Evolutionary conservation across 495 filamentous ascomycete species (phyloP), one percentile per base, ranked within the genome.

Genomic region (Daldinia bambusicola): DNA sequence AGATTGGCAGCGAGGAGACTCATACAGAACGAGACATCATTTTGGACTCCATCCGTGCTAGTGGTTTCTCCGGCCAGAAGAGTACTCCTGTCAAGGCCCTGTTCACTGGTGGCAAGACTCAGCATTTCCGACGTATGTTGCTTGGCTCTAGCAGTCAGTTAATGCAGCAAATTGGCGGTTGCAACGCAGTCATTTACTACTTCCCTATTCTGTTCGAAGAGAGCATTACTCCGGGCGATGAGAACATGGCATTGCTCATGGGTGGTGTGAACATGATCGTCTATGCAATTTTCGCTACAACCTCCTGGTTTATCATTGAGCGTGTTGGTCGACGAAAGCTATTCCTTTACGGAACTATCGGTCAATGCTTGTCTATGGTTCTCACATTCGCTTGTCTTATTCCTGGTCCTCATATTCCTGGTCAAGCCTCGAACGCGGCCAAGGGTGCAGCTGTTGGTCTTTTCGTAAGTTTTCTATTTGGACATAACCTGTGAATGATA

Each of bases 111-210:
- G 87, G 86, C 58, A 87, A 88, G 74, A 87, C 85, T 0, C 87
- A 89, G 66, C 85, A 88, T 69, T 81, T 87, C 75, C 82, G 85
- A 22, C 83, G 87, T 20, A 82, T 88, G 79, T 26, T 87, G 50
- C 80, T 89, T 13, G 87, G 87, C 0, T 77, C 82, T 14, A 83
- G 84, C 70, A 84, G 83, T 76, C 80, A 89, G 81, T 83, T 92
- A 72, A 89, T 92, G 83, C 90, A 92, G 76, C 90, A 93, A 70
- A 82, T 93, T 63, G 88, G 87, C 63, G 85, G 86, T 36, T 91
- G 89, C 70, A 92, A 92, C 57, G 91, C 91, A 12, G 90, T 90
- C 69, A 92, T 92, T 72, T 93, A 93, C 82, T 92, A 91, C 75
- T 76, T 76, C 63, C 74, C 75, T 34, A 75, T 77, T 41, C 67